phyloP scores from a whole-genome alignment of 495 filamentous ascomycete genomes.

The Beverwykella pulmonaria region DNA sequence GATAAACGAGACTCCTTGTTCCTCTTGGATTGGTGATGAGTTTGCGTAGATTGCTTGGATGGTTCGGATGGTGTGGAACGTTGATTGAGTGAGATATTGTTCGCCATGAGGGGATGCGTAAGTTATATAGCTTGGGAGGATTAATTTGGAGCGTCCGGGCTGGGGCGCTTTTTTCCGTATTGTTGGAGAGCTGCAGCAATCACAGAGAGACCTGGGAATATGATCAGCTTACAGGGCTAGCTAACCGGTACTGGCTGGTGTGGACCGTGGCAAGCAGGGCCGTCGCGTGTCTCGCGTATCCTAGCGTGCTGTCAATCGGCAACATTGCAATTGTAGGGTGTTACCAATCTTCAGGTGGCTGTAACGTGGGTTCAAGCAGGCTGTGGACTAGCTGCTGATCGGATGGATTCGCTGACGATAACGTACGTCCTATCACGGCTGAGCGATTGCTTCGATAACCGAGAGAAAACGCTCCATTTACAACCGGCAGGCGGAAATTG shows the following conservation, averaged over 20 bases:
- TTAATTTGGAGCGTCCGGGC: constrained; percentile 7
- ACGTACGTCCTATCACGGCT: background rate
- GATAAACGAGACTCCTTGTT: background rate
- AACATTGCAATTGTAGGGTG: background rate
- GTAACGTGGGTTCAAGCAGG: background rate
- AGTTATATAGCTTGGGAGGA: constrained; percentile 6
- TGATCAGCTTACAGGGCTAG: constrained; percentile 17
- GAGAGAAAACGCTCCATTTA: background rate
- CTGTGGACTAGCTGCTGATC: background rate
- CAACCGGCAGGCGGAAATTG: background rate
- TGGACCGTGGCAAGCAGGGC: constrained; percentile 2
- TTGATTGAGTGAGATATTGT: background rate
- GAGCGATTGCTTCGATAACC: background rate
- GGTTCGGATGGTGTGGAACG: background rate
- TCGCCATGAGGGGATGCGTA: constrained; percentile 1
- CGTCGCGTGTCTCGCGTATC: constrained; percentile 15
- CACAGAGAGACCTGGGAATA: background rate
- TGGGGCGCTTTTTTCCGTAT: background rate
- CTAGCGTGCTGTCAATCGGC: background rate
- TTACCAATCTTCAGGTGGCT: constrained; percentile 7
- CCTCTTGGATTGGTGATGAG: background rate
- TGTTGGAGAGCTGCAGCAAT: constrained; percentile 3
- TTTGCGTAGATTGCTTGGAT: background rate
- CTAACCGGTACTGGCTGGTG: background rate
- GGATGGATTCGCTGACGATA: background rate